Evolutionary conservation across 2,329 filamentous ascomycete species (phyloP), one percentile per base, ranked within the genome.

Genomic region (Escovopsis sp.): DNA sequence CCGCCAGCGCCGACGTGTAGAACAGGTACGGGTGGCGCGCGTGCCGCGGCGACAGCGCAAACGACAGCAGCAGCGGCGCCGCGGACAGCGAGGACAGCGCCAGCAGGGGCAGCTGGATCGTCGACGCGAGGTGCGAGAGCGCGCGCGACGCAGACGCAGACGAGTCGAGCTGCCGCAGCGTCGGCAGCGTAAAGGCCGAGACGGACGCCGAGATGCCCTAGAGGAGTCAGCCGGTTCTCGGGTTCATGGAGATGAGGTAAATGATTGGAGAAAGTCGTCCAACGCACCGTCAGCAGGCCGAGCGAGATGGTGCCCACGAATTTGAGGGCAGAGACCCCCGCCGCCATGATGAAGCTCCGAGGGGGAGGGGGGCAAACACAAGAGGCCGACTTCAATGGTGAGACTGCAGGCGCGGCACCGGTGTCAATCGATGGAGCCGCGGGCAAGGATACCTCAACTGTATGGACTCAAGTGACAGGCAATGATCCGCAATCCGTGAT

Each of bases 301-400:
- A 95, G 73, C 54, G 83, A 89, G 51, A 94, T 76, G 41, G 86
- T 93, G 56, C 89, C 89, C 52, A 95, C 82, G 61, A 95, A 94
- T 68, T 96, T 95, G 67, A 84, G 77, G 61, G 82, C 66, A 43
- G 85, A 80, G 56, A 94, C 70, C 56, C 78, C 77, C 53, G 73
- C 76, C 53, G 76, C 70, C 75, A 86, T 83, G 62, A 58, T 52
- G 33, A 45, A 46, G 42, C 45, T 40, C 40, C 36, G 9, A n/a
- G n/a, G 15, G 32, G 8, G 11, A 23, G 18, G 30, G 18, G 30
- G 40, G 30, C 33, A 12, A 43, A 15, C 15, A 15, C 15, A 15
- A 15, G 15, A 15, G 15, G 15, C 15, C 15, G 15, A 15, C 15
- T 15, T 15, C 15, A 15, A 15, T 15, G 15, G 15, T 15, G 15